A percentile compares a stretch with the other conserved stretches of the same genome.
These are phyloP conservation scores for Xylariaceae sp. DNA, from an alignment of 2,329 filamentous ascomycete species.

Conservation along the genomic window DNA sequence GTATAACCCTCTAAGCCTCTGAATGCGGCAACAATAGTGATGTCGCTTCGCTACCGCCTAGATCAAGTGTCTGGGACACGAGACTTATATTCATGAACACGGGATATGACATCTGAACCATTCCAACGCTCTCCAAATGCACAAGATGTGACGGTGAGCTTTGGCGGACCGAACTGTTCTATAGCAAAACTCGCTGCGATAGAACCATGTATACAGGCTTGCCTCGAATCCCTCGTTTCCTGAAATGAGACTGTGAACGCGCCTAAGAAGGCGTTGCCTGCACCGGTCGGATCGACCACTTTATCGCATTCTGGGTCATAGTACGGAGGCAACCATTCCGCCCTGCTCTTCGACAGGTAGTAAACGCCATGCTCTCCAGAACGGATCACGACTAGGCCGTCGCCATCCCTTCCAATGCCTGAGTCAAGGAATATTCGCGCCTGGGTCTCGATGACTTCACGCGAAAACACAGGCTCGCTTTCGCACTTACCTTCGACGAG, in stretches of 20 bases:
- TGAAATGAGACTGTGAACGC: constrained; percentile 1
- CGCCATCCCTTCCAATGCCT: background rate
- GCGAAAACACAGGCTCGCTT: background rate
- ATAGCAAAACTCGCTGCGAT: constrained; percentile 8
- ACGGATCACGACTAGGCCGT: constrained; percentile 4
- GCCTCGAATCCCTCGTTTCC: background rate
- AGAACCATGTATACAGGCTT: background rate
- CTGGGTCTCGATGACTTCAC: background rate
- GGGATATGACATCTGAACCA: background rate
- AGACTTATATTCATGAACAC: too few species aligned
- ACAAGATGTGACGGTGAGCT: too few species aligned
- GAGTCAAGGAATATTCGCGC: background rate
- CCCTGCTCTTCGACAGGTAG: background rate
- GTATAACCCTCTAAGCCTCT: too few species aligned
- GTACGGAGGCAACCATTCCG: background rate
- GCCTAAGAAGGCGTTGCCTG: constrained; percentile 8
- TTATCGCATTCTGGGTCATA: background rate
- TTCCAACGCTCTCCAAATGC: background rate
- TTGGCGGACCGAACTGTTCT: constrained; percentile 6
- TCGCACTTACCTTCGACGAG: background rate
- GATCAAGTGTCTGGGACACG: too few species aligned
- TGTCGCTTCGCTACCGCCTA: too few species aligned
- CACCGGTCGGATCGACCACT: constrained; percentile 1
- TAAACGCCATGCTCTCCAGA: constrained; percentile 4
- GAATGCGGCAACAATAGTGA: too few species aligned